Percentiles rank a stretch among this genome's conserved stretches.
phyloP scores from a whole-genome alignment of 2,329 filamentous ascomycete species.

The Fusarium domesticum region DNA sequence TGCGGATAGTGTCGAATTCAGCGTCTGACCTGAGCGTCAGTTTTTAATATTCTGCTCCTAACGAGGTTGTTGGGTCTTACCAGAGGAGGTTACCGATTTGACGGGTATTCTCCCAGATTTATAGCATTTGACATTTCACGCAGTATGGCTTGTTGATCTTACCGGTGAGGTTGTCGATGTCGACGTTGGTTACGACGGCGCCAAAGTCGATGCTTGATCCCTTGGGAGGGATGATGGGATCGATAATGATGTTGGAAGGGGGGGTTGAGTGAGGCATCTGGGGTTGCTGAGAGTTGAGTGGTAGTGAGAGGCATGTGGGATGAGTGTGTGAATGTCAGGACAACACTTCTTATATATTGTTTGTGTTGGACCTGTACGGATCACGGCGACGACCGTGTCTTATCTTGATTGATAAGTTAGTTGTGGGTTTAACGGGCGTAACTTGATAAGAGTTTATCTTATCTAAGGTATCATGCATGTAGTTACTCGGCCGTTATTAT shows the following conservation, averaged over 20 bases:
- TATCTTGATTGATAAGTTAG: too few species aligned
- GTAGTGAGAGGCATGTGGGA: background rate
- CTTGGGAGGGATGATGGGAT: slow-evolving; percentile 37
- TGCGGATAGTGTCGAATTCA: slow-evolving; percentile 61
- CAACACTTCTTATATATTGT: too few species aligned
- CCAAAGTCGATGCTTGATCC: slow-evolving; percentile 55
- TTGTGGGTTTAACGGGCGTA: too few species aligned
- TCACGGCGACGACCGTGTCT: too few species aligned
- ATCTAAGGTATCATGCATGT: too few species aligned
- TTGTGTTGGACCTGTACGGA: too few species aligned
- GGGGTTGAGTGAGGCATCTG: slow-evolving; percentile 9
- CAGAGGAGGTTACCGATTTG: slow-evolving; percentile 58
- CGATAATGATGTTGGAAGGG: slow-evolving; percentile 33
- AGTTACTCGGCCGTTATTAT: too few species aligned
- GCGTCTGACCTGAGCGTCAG: slow-evolving; percentile 45
- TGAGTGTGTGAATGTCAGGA: background rate
- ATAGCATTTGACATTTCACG: slow-evolving; percentile 7
- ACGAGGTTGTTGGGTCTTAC: slow-evolving; percentile 39
- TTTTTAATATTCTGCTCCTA: background rate
- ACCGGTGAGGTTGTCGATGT: slow-evolving; percentile 62
- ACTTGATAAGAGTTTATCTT: too few species aligned
- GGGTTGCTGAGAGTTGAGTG: background rate
- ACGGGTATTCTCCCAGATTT: slow-evolving; percentile 52
- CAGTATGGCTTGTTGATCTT: slow-evolving; percentile 32
- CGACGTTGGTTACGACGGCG: slow-evolving; percentile 53